phyloP scores from a whole-genome alignment of 1,284 basidiomycete species.

The Ustilago vetiveriae region DNA sequence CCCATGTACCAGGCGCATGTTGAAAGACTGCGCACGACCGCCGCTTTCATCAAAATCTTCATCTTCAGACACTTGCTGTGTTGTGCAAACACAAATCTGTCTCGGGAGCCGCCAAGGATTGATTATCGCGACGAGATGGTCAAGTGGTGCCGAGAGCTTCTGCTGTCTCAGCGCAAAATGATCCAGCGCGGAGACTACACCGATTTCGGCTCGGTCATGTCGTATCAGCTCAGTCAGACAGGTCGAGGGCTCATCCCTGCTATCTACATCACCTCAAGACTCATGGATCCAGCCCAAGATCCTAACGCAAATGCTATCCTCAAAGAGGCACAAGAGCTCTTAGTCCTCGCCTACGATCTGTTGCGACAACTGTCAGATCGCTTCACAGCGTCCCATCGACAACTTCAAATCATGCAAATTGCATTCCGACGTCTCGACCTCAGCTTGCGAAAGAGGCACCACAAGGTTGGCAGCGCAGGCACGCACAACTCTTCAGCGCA shows the following conservation, averaged over 20 bases:
- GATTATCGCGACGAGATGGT: constrained; percentile 51
- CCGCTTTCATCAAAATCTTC: constrained; percentile 50
- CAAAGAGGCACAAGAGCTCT: constrained; percentile 44
- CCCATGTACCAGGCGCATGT: constrained; percentile 42
- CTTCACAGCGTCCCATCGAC: constrained; percentile 42
- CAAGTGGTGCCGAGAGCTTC: constrained; percentile 47
- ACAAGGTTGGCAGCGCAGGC: constrained; percentile 8
- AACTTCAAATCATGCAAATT: constrained; percentile 50
- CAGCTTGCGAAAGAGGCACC: constrained; percentile 35
- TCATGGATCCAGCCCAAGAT: constrained; percentile 44
- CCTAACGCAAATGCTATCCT: constrained; percentile 28
- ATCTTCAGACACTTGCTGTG: constrained; percentile 43
- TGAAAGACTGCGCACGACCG: constrained; percentile 42
- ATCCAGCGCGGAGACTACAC: constrained; percentile 45
- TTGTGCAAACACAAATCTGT: constrained; percentile 32
- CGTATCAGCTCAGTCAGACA: constrained; percentile 46
- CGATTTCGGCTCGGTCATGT: constrained; percentile 51
- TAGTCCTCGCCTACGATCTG: constrained; percentile 46
- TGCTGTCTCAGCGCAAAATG: constrained; percentile 50
- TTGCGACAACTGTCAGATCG: constrained; percentile 31
- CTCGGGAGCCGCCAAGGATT: constrained; percentile 36
- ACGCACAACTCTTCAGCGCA: constrained; percentile 12
- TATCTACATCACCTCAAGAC: constrained; percentile 44
- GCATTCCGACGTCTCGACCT: constrained; percentile 43
- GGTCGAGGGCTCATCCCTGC: constrained; percentile 46